Percentiles rank a stretch among this genome's conserved stretches.
These are phyloP conservation scores for Pyrenula massariospora DNA, from an alignment of 495 filamentous ascomycete genomes.

Conservation along the genomic window DNA sequence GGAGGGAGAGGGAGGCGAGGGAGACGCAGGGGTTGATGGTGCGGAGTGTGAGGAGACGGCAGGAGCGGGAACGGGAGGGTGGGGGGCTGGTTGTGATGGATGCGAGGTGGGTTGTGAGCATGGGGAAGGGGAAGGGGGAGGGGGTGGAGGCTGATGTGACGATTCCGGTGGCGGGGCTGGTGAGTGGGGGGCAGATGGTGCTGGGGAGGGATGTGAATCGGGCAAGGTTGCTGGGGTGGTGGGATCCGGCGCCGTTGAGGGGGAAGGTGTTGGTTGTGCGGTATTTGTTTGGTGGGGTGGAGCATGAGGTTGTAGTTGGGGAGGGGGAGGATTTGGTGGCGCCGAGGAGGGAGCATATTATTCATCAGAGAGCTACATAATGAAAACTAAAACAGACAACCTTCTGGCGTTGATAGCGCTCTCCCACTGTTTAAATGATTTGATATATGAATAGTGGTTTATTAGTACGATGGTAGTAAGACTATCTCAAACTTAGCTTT, in stretches of 20 bases:
- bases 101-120: slow-evolving; percentile 28
- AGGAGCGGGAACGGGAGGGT: slow-evolving; percentile 24
- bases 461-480: too few relatives aligned
- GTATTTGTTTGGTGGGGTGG: slow-evolving; percentile 56
- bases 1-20: slow-evolving; percentile 33
- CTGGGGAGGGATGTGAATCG: slow-evolving; percentile 29
- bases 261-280: neutral
- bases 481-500: too few relatives aligned
- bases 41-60: slow-evolving; percentile 34
- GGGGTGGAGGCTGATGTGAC: slow-evolving; percentile 31
- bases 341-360: neutral
- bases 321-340: slow-evolving; percentile 19
- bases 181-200: slow-evolving; percentile 34
- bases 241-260: neutral
- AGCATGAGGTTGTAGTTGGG: slow-evolving; percentile 57
- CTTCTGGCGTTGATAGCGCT: too few relatives aligned
- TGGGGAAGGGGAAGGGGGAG: slow-evolving; percentile 8
- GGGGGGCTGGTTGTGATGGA: slow-evolving; percentile 27
- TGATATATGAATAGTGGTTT: too few relatives aligned
- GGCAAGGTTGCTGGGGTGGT: slow-evolving; percentile 12
- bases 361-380: too few relatives aligned
- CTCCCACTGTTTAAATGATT: too few relatives aligned
- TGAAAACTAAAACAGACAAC: too few relatives aligned
- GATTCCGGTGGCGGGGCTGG: slow-evolving; percentile 32
- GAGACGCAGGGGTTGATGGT: slow-evolving; percentile 41